phyloP scores from a whole-genome alignment of 352 stramenopile species.

The Globisporangium cederbergense region DNA sequence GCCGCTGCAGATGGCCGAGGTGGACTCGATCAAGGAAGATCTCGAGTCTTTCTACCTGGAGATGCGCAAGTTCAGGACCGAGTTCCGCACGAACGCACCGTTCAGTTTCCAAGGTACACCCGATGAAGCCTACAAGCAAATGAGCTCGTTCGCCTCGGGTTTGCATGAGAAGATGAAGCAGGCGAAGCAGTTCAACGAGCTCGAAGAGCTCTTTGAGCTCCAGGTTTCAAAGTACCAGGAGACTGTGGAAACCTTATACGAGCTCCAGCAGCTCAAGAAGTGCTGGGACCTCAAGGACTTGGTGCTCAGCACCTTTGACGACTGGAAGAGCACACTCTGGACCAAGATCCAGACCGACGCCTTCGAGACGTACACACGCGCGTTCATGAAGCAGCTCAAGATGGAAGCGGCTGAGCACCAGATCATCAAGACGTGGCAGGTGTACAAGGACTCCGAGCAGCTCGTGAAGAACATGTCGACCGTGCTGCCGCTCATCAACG shows the following conservation, averaged over 20 bases:
- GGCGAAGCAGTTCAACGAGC: conserved; percentile 81
- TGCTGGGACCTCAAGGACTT: conserved; percentile 86
- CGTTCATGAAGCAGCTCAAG: conserved; percentile 86
- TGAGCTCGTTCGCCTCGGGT: conserved; percentile 67
- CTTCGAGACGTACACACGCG: conserved; percentile 71
- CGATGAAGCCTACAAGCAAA: conserved; percentile 83
- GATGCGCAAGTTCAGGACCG: conserved; percentile 93
- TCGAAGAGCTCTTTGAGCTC: conserved; percentile 85
- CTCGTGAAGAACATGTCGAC: conserved; percentile 87
- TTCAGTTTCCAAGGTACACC: conserved; percentile 90
- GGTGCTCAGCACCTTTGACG: conserved; percentile 76
- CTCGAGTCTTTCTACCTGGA: conserved; percentile 93
- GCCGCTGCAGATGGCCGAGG: conserved; percentile 95
- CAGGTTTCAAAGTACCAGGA: conserved; percentile 87
- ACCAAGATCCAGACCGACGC: conserved; percentile 77
- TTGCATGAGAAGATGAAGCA: conserved; percentile 82
- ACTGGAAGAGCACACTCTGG: conserved; percentile 86
- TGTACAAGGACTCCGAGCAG: conserved; percentile 86
- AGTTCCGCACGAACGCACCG: conserved; percentile 92
- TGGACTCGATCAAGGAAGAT: conserved; percentile 92
- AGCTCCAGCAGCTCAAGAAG: conserved; percentile 85
- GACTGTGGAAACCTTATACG: conserved; percentile 86
- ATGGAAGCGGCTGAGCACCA: conserved; percentile 77
- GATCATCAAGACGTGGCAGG: conserved; percentile 85
- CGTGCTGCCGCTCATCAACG: conserved; percentile 90